Conservation (phyloP, 192 early-diverging fungal genomes). For the Funneliformis mosseae region DNA sequence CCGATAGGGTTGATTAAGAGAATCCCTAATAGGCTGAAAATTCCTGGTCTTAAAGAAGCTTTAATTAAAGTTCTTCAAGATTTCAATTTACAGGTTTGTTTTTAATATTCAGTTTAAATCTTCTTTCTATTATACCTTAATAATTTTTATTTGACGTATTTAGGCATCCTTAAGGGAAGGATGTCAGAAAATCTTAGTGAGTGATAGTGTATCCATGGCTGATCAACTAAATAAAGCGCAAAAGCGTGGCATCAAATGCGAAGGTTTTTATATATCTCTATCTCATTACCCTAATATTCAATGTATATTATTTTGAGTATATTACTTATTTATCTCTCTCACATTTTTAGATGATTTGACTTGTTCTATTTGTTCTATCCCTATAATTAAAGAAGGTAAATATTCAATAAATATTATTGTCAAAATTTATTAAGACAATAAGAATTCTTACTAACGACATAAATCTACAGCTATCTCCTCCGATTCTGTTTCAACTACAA, state of each 20-base stretch:
- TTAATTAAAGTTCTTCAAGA: slow-evolving; percentile 91
- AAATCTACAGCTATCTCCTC: slow-evolving; percentile 20
- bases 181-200: slow-evolving; percentile 87
- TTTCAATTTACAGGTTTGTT: slow-evolving; percentile 78
- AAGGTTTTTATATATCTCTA: slow-evolving; percentile 36
- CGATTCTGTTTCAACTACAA: slow-evolving; percentile 43
- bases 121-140: slow-evolving; percentile 9
- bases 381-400: slow-evolving; percentile 42
- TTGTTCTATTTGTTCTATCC: slow-evolving; percentile 52
- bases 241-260: slow-evolving; percentile 65
- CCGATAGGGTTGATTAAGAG: slow-evolving; percentile 78
- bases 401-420: neutral
- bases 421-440: slow-evolving; percentile 17
- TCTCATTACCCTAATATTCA: neutral
- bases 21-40: slow-evolving; percentile 78
- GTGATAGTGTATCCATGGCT: slow-evolving; percentile 81
- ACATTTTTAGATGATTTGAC: slow-evolving; percentile 42
- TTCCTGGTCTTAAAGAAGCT: slow-evolving; percentile 79
- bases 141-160: neutral
- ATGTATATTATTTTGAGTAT: slow-evolving; percentile 7
- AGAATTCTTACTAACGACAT: neutral
- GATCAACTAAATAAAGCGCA: slow-evolving; percentile 68
- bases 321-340: neutral
- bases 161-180: slow-evolving; percentile 86
- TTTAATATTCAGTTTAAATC: neutral